phyloP scores from a whole-genome alignment of 345 rosid species.

The Euphorbia lathyris region DNA sequence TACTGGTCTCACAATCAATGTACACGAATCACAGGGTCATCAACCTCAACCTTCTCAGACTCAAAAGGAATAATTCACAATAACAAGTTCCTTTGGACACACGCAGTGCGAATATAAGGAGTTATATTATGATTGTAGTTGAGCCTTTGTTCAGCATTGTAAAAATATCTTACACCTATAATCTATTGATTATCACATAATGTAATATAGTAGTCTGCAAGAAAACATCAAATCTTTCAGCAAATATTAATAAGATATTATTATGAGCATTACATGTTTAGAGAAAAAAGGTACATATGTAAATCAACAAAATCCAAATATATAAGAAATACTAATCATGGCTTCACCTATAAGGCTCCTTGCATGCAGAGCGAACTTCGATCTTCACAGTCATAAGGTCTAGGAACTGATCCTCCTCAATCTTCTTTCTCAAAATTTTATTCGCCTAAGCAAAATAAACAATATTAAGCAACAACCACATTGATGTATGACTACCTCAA shows the following conservation, averaged over 20 bases:
- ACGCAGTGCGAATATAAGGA: not conserved
- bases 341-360: constrained; percentile 89
- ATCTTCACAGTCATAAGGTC: constrained; percentile 80
- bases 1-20: not conserved
- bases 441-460: constrained; percentile 56
- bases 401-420: constrained; percentile 93
- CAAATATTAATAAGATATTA: not conserved
- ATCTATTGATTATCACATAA: not conserved
- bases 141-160: not conserved
- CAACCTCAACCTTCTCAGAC: not conserved
- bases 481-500: constrained; percentile 3
- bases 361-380: constrained; percentile 74
- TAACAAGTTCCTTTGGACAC: not conserved
- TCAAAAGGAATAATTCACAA: not conserved
- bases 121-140: not conserved
- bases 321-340: constrained; percentile 10
- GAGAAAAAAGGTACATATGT: not conserved
- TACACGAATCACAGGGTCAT: not conserved
- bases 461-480: not conserved
- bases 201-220: not conserved
- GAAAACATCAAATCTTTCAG: constrained; percentile 6
- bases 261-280: not conserved
- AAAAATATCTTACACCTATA: constrained; percentile 5
- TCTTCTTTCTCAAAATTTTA: constrained; percentile 81
- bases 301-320: constrained; percentile 14